Evolutionary conservation across 768 basidiomycete genomes (phyloP).

Genomic region (Tremella yokohamensis): DNA sequence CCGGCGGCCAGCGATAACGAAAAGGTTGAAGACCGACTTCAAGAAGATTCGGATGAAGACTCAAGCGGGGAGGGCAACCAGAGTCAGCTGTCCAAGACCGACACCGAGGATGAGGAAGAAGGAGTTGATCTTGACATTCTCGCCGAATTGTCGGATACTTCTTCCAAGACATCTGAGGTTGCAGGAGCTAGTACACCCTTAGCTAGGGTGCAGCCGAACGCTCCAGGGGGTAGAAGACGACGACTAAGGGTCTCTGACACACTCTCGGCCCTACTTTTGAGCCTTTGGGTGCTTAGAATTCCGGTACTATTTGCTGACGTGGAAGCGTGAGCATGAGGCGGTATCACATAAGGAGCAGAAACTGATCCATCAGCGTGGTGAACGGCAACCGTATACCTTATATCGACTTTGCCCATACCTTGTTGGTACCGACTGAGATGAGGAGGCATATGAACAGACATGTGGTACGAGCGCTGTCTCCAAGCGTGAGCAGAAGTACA

Average conservation of each 20-base stretch:
- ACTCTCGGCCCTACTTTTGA: slow-evolving; percentile 68
- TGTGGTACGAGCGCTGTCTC: slow-evolving; percentile 64
- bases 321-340: slow-evolving; percentile 57
- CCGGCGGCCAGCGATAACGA: too few species aligned
- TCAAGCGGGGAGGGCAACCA: too few species aligned
- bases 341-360: neutral
- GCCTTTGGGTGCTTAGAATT: slow-evolving; percentile 73
- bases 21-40: too few species aligned
- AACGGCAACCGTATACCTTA: slow-evolving; percentile 76
- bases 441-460: slow-evolving; percentile 70
- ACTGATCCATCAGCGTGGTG: slow-evolving; percentile 59
- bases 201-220: neutral
- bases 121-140: slow-evolving; percentile 32
- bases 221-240: slow-evolving; percentile 14
- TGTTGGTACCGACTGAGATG: slow-evolving; percentile 62
- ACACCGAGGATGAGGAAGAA: slow-evolving; percentile 8
- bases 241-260: slow-evolving; percentile 55
- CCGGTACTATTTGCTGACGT: slow-evolving; percentile 75
- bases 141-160: slow-evolving; percentile 12
- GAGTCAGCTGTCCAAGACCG: neutral
- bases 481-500: slow-evolving; percentile 58
- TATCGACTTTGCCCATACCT: slow-evolving; percentile 62
- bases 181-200: too few species aligned
- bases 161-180: neutral
- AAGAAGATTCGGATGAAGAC: too few species aligned